phyloP scores from a whole-genome alignment of 129 eudicot genomes.

The Helianthus tuberosus region DNA sequence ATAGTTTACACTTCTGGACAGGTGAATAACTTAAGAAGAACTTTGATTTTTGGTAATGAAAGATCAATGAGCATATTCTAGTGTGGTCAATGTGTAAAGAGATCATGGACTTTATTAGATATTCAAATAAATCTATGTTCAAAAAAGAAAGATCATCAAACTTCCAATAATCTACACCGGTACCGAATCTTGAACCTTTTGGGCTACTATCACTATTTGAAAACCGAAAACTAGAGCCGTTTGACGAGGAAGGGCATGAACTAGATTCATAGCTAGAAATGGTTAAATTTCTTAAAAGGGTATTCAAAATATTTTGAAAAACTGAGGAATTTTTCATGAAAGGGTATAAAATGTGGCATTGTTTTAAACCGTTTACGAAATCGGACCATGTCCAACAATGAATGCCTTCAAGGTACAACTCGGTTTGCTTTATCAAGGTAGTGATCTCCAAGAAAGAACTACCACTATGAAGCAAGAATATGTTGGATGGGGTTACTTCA shows the following conservation, averaged over 20 bases:
- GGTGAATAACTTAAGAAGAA: slow-evolving; percentile 24
- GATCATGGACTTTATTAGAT: slow-evolving; percentile 45
- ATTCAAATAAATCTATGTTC: slow-evolving; percentile 35
- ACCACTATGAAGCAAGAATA: slow-evolving; percentile 46
- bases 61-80: slow-evolving; percentile 49
- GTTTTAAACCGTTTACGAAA: slow-evolving; percentile 43
- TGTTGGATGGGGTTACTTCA: slow-evolving; percentile 47
- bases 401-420: slow-evolving; percentile 30
- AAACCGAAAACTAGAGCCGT: slow-evolving; percentile 36
- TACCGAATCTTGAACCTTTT: slow-evolving; percentile 25
- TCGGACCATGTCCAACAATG: slow-evolving; percentile 62
- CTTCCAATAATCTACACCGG: slow-evolving; percentile 40
- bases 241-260: slow-evolving; percentile 46
- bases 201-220: slow-evolving; percentile 47
- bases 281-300: slow-evolving; percentile 38
- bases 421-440: slow-evolving; percentile 43
- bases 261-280: slow-evolving; percentile 25
- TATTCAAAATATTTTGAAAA: slow-evolving; percentile 38
- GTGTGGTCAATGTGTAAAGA: slow-evolving; percentile 41
- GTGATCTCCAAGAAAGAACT: slow-evolving; percentile 59
- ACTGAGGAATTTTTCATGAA: slow-evolving; percentile 11
- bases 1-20: slow-evolving; percentile 34
- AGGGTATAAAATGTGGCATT: slow-evolving; percentile 43
- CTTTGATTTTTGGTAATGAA: slow-evolving; percentile 49
- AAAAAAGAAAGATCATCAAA: slow-evolving; percentile 52